Conservation (phyloP, 179 eudicot genomes). For the Beta corolliflora region DNA sequence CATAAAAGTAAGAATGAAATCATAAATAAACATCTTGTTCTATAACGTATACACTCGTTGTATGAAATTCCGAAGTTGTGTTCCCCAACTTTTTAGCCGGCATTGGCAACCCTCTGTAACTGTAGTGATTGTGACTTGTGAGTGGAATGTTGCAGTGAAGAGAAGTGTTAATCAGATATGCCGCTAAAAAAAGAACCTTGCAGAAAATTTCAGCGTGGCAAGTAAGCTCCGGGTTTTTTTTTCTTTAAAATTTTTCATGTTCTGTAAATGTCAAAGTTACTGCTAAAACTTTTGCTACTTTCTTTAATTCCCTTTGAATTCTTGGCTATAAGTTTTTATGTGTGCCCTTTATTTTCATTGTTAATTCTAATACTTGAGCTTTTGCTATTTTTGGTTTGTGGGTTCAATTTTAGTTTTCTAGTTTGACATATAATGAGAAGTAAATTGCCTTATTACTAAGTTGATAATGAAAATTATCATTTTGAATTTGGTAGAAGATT, state of each 20-base stretch:
- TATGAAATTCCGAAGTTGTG: no score
- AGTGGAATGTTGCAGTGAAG: no score
- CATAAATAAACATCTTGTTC: no score
- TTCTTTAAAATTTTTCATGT: background rate
- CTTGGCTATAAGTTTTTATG: background rate
- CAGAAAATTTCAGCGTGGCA: conserved; percentile 82
- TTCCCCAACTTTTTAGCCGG: no score
- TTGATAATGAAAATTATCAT: background rate
- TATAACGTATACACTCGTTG: no score
- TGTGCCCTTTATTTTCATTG: background rate
- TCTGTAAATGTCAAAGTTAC: background rate
- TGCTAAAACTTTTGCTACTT: background rate
- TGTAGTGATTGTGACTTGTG: no score
- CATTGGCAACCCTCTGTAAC: no score
- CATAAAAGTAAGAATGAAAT: no score
- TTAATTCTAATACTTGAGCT: background rate
- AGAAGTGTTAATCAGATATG: conserved; percentile 21
- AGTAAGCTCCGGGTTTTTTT: conserved; percentile 31
- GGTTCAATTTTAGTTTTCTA: background rate
- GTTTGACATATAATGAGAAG: background rate
- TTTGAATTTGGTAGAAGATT: background rate
- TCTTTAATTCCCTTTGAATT: background rate
- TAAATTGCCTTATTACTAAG: background rate
- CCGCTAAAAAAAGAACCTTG: conserved; percentile 67
- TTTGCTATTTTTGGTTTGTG: background rate